These are phyloP conservation scores for Yamadazyma dendronema DNA, from an alignment of 1,139 yeast species.

Conservation along the genomic window DNA sequence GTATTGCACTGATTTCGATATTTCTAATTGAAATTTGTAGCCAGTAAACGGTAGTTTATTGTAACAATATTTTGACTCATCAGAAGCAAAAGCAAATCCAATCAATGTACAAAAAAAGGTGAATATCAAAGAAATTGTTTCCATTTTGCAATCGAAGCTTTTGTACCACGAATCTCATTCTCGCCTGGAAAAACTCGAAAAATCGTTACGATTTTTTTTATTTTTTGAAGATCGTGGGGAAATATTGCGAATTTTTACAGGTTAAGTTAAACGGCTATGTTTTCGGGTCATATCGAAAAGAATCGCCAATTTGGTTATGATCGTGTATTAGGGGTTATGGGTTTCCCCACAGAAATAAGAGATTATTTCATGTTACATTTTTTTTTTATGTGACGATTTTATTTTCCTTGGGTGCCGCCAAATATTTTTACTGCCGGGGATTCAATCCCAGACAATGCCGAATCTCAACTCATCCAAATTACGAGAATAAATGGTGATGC, in stretches of 20 bases:
- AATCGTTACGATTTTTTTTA: not conserved
- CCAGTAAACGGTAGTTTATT: conserved; percentile 29
- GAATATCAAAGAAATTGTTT: not conserved
- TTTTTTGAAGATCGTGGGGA: conserved; percentile 6
- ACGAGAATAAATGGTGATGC: not conserved
- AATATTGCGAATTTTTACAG: not conserved
- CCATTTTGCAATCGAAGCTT: not conserved
- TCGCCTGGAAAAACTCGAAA: not conserved
- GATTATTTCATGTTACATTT: not conserved
- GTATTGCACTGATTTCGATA: conserved; percentile 13
- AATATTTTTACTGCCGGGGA: not conserved
- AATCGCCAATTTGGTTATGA: not conserved
- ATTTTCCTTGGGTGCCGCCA: no score
- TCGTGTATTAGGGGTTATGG: not conserved
- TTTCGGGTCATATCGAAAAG: no score
- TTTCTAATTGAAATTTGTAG: conserved; percentile 30
- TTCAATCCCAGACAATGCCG: not conserved
- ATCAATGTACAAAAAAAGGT: not conserved
- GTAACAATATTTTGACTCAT: conserved; percentile 14
- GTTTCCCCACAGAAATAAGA: not conserved
- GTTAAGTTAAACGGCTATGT: no score
- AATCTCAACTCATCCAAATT: not conserved
- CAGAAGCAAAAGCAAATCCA: conserved; percentile 3
- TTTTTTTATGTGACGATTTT: not conserved
- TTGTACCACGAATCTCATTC: not conserved